These are phyloP conservation scores for Tetraselmis striata DNA, from an alignment of 139 green algal species.

Conservation along the genomic window DNA sequence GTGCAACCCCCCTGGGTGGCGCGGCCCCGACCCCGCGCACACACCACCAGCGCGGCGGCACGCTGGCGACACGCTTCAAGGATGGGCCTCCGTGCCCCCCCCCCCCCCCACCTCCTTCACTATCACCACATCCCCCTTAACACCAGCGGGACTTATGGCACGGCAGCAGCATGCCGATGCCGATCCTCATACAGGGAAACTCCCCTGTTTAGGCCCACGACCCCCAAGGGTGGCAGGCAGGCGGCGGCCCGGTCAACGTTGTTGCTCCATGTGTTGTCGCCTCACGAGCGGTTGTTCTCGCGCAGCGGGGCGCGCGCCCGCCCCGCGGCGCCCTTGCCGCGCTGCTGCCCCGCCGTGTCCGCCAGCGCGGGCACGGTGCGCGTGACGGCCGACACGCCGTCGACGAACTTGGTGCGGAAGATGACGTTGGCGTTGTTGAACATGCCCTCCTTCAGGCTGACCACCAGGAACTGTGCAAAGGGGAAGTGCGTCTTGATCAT, in stretches of 20 bases:
- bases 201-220: not conserved
- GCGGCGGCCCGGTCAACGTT: too few species aligned
- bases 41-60: too few species aligned
- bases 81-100: too few species aligned
- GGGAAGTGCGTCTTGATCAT: slow-evolving; percentile 99
- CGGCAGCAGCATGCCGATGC: not conserved
- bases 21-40: too few species aligned
- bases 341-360: not conserved
- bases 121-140: too few species aligned
- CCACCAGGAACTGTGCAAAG: slow-evolving; percentile 71
- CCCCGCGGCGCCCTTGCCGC: not conserved
- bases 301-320: not conserved
- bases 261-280: not conserved
- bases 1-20: too few species aligned
- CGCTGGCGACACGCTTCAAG: too few species aligned
- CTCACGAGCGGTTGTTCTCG: not conserved
- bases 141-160: not conserved
- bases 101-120: too few species aligned
- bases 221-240: too few species aligned
- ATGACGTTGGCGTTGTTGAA: slow-evolving; percentile 99
- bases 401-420: slow-evolving; percentile 96
- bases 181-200: not conserved
- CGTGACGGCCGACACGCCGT: slow-evolving; percentile 88
- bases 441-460: slow-evolving; percentile 96
- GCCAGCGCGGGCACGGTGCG: slow-evolving; percentile 40